Evolutionary conservation across 371 early-diverging fungal genomes (phyloP).

Genomic region (Haplosporangium sp.): DNA sequence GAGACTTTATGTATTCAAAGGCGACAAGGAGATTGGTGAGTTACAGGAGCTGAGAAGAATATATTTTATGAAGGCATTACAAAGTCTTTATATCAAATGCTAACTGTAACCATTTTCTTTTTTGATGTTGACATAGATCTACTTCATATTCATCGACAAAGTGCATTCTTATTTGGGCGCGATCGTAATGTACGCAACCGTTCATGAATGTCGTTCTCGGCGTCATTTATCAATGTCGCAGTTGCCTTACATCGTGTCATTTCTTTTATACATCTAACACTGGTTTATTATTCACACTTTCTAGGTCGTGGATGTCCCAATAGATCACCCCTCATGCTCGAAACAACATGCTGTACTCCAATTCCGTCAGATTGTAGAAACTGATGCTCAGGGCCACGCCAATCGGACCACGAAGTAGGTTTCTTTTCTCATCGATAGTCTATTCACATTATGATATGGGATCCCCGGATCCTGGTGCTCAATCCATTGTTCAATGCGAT

Average conservation of each 20-base stretch:
- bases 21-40: conserved; percentile 84
- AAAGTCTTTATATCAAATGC: neutral
- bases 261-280: neutral
- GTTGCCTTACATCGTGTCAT: neutral
- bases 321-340: conserved; percentile 90
- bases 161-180: conserved; percentile 90
- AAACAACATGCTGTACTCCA: conserved; percentile 94
- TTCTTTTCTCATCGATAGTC: neutral
- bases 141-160: conserved; percentile 86
- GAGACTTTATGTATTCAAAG: conserved; percentile 94
- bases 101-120: neutral
- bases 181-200: conserved; percentile 77
- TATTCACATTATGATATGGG: no score
- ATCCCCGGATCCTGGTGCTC: neutral
- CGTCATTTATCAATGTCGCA: neutral
- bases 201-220: neutral
- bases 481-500: no score
- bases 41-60: neutral
- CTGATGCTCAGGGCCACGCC: conserved; percentile 51
- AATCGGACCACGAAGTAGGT: conserved; percentile 64
- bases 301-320: conserved; percentile 90
- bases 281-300: neutral
- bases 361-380: conserved; percentile 72
- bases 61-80: neutral
- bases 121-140: conserved; percentile 66